Conservation (phyloP, 257 asterid species). For the Plantago elongata region DNA sequence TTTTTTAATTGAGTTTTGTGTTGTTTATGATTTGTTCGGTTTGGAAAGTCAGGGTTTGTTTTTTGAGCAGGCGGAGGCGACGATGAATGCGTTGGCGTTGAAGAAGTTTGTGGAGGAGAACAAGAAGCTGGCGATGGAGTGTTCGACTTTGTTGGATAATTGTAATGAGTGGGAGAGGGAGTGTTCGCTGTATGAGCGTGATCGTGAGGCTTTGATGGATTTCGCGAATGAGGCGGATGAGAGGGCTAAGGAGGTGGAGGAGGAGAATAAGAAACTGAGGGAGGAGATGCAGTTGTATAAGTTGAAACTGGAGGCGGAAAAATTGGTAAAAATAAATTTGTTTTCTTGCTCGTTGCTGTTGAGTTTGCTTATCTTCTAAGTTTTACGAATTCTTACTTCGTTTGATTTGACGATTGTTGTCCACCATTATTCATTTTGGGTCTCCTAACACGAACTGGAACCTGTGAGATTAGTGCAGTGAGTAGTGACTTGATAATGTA, state of each 20-base stretch:
- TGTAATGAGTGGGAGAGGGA: constrained; percentile 90
- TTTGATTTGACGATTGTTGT: background rate
- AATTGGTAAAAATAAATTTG: constrained; percentile 36
- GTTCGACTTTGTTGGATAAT: constrained; percentile 56
- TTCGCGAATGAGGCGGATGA: constrained; percentile 93
- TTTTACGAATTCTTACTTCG: too few species aligned
- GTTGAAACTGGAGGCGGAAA: constrained; percentile 28
- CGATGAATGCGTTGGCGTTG: constrained; percentile 84
- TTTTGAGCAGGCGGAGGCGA: constrained; percentile 63
- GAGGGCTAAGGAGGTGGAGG: constrained; percentile 81
- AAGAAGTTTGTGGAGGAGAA: constrained; percentile 95
- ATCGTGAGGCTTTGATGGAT: constrained; percentile 95
- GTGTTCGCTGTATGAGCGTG: constrained; percentile 78
- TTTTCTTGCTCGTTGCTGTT: constrained; percentile 10
- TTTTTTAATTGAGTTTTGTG: background rate
- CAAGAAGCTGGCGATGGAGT: constrained; percentile 75
- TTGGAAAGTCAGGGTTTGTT: background rate
- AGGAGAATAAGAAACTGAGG: constrained; percentile 49
- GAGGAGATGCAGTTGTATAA: constrained; percentile 57
- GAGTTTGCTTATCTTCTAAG: background rate
- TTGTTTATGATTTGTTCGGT: background rate
- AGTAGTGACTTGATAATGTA: background rate
- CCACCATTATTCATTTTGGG: background rate
- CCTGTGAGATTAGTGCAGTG: background rate
- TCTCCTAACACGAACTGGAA: background rate